A percentile compares a stretch with the other conserved stretches of the same genome.
Conservation (phyloP, 2,329 filamentous ascomycete genomes). For the Thielaviopsis populi region DNA sequence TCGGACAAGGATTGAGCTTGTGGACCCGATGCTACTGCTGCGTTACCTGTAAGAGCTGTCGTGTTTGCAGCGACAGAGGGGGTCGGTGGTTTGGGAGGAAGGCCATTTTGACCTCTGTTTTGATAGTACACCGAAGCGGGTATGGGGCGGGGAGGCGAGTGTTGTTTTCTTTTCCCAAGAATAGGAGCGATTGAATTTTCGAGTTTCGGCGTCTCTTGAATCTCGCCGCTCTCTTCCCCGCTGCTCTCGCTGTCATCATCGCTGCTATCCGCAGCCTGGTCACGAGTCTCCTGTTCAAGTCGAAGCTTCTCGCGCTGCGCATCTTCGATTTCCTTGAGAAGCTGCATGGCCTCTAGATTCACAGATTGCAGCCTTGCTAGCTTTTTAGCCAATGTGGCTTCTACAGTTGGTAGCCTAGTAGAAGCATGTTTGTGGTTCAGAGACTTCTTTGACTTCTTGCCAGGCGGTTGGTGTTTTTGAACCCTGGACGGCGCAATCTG, state of each 20-base stretch:
- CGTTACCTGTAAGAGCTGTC: too few relatives aligned
- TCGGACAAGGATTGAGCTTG: not conserved
- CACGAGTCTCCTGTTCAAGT: not conserved
- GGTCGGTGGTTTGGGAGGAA: not conserved
- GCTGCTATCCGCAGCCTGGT: not conserved
- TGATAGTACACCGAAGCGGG: not conserved
- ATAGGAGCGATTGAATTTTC: not conserved
- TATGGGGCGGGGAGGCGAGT: not conserved
- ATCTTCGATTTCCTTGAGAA: constrained; percentile 15
- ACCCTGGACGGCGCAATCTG: not conserved
- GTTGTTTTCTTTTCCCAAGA: not conserved
- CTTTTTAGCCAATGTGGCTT: constrained; percentile 23
- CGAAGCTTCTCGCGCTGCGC: constrained; percentile 4
- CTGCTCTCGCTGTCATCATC: not conserved
- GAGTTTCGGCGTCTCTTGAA: not conserved
- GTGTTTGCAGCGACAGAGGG: not conserved
- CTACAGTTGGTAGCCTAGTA: constrained; percentile 22
- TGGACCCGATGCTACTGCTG: too few relatives aligned
- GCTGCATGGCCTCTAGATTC: constrained; percentile 11
- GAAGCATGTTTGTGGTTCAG: constrained; percentile 20
- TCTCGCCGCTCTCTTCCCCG: not conserved
- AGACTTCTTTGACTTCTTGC: not conserved
- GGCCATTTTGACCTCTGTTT: not conserved
- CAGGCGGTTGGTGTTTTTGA: not conserved
- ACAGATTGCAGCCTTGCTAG: constrained; percentile 11